Evolutionary conservation across 2,329 filamentous ascomycete genomes (phyloP), one percentile per base, ranked within the genome.

Genomic region (Arthrobotrys megalospora): DNA sequence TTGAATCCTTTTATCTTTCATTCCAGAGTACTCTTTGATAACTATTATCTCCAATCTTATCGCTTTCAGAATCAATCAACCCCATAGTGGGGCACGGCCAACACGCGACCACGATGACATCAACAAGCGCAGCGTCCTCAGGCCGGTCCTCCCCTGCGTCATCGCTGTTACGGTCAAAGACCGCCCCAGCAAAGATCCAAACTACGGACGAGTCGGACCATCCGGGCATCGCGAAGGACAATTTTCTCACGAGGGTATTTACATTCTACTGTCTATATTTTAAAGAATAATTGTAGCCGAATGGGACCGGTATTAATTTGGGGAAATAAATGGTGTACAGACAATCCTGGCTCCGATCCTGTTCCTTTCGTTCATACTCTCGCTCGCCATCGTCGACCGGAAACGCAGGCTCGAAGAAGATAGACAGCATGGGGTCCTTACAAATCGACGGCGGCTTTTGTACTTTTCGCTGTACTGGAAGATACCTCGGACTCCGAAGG

Each of bases 351-450:
- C 73, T 16, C 73, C 73, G 32, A 77, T 77, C 14, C 66, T 77
- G 3, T 77, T 77, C 38, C 73, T 77, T 21, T 77, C 73, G 3
- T 77, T 77, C 67, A 77, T 77, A 43, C 48, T 77, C 50, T 77
- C 73, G 32, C 73, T 77, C 32, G 73, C 73, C 36, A 77, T 77
- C 60, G 66, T 77, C 73, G 73, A 77, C 60, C 66, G 73, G 12
- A 70, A 70, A 62, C 66, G 73, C n/a, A 19, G 43, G 2, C 60
- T 77, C 6, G 73, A 77, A 60, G 73, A 77, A 19, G 73, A 77
- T 36, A 41, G 73, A 36, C 45, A 71, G 34, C 73, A 64, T 12
- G 66, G 66, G 3, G 10, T 47, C 7, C 62, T 77, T 10, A 71
- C 73, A 6, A 70, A 58, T 2, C 58, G 73, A 28, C 48, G 66